Evolutionary conservation across 164 flowering plant species (phyloP).

Genomic region (Aristolochia contorta): DNA sequence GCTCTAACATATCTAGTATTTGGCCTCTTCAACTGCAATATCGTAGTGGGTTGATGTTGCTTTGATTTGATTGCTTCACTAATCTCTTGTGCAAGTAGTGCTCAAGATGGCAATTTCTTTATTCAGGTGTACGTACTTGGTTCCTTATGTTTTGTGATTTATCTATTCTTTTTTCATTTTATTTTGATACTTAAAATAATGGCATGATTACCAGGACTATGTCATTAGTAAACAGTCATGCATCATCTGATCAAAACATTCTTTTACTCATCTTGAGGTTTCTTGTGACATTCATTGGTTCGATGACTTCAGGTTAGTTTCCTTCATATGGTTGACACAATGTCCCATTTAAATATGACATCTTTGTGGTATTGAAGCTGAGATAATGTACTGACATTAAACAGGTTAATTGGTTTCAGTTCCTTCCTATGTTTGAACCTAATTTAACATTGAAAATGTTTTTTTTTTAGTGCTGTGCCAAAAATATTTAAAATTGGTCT

Average conservation of each 20-base stretch:
- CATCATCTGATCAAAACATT: constrained; percentile 58
- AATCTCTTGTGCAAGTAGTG: constrained; percentile 12
- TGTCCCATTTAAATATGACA: no score
- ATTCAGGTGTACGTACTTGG: constrained; percentile 69
- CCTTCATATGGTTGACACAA: background rate
- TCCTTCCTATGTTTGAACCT: no score
- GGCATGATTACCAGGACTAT: constrained; percentile 52
- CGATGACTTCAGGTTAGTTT: constrained; percentile 77
- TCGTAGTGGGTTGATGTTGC: background rate
- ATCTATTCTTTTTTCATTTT: constrained; percentile 2
- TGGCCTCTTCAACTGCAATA: no score
- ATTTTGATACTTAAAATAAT: background rate
- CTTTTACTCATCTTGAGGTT: constrained; percentile 68
- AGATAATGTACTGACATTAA: no score
- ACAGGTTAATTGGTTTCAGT: no score
- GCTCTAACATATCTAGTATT: background rate
- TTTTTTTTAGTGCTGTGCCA: background rate
- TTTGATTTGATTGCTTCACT: background rate
- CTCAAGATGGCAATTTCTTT: constrained; percentile 95
- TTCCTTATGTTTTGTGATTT: constrained; percentile 1
- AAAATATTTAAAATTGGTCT: background rate
- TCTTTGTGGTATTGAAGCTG: no score
- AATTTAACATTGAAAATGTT: background rate
- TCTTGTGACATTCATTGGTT: constrained; percentile 97
- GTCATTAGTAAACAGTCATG: constrained; percentile 69